Evolutionary conservation across 116 monocot genomes (phyloP).

Genomic region (Iris pallida): DNA sequence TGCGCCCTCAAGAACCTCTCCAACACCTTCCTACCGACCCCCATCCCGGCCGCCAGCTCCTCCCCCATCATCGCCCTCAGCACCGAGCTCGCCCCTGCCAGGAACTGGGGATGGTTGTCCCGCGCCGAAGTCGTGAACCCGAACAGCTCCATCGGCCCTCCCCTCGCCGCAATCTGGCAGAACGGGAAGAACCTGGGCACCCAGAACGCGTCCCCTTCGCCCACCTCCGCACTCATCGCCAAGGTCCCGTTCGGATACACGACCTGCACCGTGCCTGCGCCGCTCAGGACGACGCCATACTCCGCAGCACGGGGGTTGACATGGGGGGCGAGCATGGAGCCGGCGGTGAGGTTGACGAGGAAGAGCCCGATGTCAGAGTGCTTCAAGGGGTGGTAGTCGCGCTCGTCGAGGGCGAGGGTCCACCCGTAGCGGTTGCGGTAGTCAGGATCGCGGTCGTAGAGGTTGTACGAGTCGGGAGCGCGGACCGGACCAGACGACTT

Average conservation of each 20-base stretch:
- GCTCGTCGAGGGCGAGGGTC: constrained; percentile 53
- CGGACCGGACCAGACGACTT: not conserved
- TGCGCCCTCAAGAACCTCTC: constrained; percentile 41
- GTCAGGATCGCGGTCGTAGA: constrained; percentile 41
- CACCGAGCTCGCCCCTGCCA: constrained; percentile 53
- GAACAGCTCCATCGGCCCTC: constrained; percentile 66
- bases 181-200: constrained; percentile 81
- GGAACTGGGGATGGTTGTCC: constrained; percentile 71
- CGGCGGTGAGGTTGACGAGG: constrained; percentile 70
- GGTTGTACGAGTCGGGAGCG: constrained; percentile 55
- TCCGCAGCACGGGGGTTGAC: constrained; percentile 77
- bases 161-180: constrained; percentile 59
- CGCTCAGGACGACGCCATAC: constrained; percentile 60
- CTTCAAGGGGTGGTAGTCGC: constrained; percentile 53
- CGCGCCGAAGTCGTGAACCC: constrained; percentile 76
- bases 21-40: constrained; percentile 39
- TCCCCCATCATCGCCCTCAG: constrained; percentile 50
- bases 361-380: constrained; percentile 51
- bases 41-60: constrained; percentile 76
- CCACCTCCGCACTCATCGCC: constrained; percentile 67
- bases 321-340: constrained; percentile 88
- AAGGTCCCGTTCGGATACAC: constrained; percentile 69
- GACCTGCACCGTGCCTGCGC: constrained; percentile 54
- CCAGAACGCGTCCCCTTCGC: constrained; percentile 70
- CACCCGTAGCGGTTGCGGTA: constrained; percentile 60